Conservation (phyloP, 78 protist species). For the Fonticula alba region DNA sequence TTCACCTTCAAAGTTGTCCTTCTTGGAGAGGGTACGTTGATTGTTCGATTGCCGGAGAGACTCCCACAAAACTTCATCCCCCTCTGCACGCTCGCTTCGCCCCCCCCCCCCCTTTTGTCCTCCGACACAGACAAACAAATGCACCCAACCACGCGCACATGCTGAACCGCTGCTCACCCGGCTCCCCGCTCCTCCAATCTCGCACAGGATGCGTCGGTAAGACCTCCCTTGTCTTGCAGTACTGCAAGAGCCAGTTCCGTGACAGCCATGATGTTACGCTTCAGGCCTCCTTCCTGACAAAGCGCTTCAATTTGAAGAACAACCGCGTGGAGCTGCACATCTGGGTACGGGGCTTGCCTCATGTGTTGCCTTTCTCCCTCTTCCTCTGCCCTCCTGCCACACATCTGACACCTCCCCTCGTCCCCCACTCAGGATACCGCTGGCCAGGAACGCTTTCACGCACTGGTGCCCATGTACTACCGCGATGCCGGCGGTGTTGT, state of each 20-base stretch:
- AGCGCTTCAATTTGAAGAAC: conserved; percentile 32
- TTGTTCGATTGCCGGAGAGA: too few relatives aligned
- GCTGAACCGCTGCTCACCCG: too few relatives aligned
- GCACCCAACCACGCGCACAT: too few relatives aligned
- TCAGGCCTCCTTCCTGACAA: conserved; percentile 57
- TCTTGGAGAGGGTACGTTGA: too few relatives aligned
- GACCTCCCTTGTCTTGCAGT: conserved; percentile 64
- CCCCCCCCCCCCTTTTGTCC: too few relatives aligned
- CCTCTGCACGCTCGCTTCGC: too few relatives aligned
- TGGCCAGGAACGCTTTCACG: conserved; percentile 69
- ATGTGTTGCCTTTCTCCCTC: background rate
- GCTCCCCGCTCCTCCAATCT: too few relatives aligned
- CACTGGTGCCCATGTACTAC: conserved; percentile 82
- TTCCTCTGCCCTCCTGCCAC: background rate
- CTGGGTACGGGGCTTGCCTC: conserved; percentile 35
- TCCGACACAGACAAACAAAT: too few relatives aligned
- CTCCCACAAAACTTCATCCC: too few relatives aligned
- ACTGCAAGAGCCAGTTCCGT: conserved; percentile 38
- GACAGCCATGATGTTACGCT: conserved; percentile 34
- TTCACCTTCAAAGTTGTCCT: too few relatives aligned
- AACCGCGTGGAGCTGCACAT: conserved; percentile 33
- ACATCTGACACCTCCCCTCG: too few relatives aligned
- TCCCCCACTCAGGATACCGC: conserved; percentile 32
- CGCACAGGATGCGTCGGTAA: conserved; percentile 92
- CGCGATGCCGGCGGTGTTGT: conserved; percentile 78